A percentile compares a stretch with the other conserved stretches of the same genome.
Conservation (phyloP, 257 asterid species). For the Echites panduratus region DNA sequence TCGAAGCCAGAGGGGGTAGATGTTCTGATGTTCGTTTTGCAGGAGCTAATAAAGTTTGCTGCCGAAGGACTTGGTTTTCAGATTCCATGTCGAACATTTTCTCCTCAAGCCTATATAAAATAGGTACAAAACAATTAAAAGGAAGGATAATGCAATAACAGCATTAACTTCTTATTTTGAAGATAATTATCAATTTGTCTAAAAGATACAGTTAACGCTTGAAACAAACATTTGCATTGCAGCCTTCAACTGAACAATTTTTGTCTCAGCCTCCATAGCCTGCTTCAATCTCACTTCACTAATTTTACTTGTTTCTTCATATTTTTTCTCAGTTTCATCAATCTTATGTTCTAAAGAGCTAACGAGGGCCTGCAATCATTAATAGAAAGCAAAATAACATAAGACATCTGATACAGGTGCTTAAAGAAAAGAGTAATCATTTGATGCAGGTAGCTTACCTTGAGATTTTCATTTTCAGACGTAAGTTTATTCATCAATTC, state of each 20-base stretch:
- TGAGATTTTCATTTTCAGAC: constrained; percentile 79
- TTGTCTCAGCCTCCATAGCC: constrained; percentile 87
- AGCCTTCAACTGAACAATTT: constrained; percentile 78
- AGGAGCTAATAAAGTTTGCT: constrained; percentile 56
- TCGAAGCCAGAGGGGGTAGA: constrained; percentile 38
- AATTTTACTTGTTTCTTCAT: constrained; percentile 84
- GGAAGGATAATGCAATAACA: not conserved
- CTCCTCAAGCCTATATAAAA: constrained; percentile 70
- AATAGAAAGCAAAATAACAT: constrained; percentile 12
- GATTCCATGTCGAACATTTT: constrained; percentile 81
- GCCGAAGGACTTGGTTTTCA: constrained; percentile 86
- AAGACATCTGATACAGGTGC: not conserved
- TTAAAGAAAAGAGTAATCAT: not conserved
- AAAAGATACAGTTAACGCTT: not conserved
- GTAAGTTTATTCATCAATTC: constrained; percentile 66
- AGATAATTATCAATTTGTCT: not conserved
- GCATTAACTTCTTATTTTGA: constrained; percentile 3
- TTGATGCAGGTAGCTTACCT: constrained; percentile 35
- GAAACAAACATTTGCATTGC: constrained; percentile 58
- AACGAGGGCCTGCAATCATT: constrained; percentile 56
- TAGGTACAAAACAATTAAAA: constrained; percentile 4
- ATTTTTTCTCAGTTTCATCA: constrained; percentile 84
- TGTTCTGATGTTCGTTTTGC: constrained; percentile 48
- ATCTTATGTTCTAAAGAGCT: constrained; percentile 78
- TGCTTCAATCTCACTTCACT: constrained; percentile 93